Evolutionary conservation across 768 basidiomycete genomes (phyloP).

Genomic region (Phylloporus sp.): DNA sequence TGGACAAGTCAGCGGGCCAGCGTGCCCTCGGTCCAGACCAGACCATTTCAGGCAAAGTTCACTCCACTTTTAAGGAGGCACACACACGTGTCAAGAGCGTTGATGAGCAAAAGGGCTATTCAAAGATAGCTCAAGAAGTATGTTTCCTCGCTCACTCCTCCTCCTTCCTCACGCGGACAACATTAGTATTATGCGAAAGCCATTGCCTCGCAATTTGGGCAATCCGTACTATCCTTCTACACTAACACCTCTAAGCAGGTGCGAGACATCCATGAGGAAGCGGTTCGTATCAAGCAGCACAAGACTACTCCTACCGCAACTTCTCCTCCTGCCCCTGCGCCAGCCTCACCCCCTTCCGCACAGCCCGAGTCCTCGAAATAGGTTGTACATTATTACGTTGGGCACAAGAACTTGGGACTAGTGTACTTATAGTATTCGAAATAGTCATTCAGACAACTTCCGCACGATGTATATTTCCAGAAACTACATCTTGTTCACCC

Average conservation of each 20-base stretch:
- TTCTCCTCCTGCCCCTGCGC: conserved; percentile 7
- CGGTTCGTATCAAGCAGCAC: conserved; percentile 71
- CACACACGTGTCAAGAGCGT: conserved; percentile 66
- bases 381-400: neutral
- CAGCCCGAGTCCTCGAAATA: conserved; percentile 13
- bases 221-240: conserved; percentile 78
- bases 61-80: conserved; percentile 59
- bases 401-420: neutral
- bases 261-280: conserved; percentile 90
- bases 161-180: neutral
- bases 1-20: conserved; percentile 70
- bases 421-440: conserved; percentile 10
- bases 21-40: conserved; percentile 75
- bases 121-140: conserved; percentile 68
- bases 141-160: conserved; percentile 2
- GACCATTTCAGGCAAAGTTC: conserved; percentile 74
- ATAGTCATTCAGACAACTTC: neutral
- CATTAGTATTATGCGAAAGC: conserved; percentile 77
- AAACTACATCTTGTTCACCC: neutral
- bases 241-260: conserved; percentile 86
- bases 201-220: conserved; percentile 70
- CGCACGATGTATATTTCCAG: neutral
- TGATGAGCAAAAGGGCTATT: conserved; percentile 78
- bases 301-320: conserved; percentile 33
- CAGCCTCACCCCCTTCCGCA: conserved; percentile 3